These are phyloP conservation scores for Alternaria arborescens DNA, from an alignment of 2,329 filamentous ascomycete species.

Conservation along the genomic window DNA sequence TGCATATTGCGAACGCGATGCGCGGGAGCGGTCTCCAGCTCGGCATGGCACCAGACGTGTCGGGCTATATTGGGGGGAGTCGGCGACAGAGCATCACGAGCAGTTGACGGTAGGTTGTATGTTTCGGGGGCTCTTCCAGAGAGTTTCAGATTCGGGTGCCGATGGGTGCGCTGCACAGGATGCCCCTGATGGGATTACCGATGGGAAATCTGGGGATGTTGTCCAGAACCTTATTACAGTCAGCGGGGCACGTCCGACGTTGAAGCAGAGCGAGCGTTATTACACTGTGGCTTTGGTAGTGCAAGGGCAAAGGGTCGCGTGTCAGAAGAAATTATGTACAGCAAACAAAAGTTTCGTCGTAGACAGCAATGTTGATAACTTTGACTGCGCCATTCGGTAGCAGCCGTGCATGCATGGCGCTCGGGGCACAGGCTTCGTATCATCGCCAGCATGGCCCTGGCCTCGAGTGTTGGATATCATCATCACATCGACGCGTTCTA, in stretches of 20 bases:
- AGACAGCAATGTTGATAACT: slow-evolving; percentile 11
- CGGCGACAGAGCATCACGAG: slow-evolving; percentile 47
- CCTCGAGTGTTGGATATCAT: slow-evolving; percentile 11
- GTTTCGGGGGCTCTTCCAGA: slow-evolving; percentile 7
- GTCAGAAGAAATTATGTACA: slow-evolving; percentile 3
- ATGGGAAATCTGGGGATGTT: slow-evolving; percentile 21
- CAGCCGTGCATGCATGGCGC: slow-evolving; percentile 27
- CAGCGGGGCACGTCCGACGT: slow-evolving; percentile 20
- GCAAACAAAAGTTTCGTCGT: slow-evolving; percentile 13
- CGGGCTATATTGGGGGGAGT: slow-evolving; percentile 40
- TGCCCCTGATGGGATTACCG: slow-evolving; percentile 25
- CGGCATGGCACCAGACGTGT: slow-evolving; percentile 48
- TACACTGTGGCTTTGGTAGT: slow-evolving; percentile 6
- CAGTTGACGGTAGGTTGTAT: slow-evolving; percentile 7
- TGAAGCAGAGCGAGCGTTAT: background rate
- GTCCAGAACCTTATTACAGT: slow-evolving; percentile 9
- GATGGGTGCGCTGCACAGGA: slow-evolving; percentile 17
- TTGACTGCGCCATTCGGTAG: slow-evolving; percentile 17
- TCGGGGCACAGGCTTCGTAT: slow-evolving; percentile 21
- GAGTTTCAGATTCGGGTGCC: slow-evolving; percentile 5
- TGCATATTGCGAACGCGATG: slow-evolving; percentile 97
- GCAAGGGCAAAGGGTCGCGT: slow-evolving; percentile 2
- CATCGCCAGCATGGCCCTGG: slow-evolving; percentile 17
- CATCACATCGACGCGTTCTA: slow-evolving; percentile 6
- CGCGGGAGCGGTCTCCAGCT: slow-evolving; percentile 94